Evolutionary conservation across 208 protist species (phyloP).

Genomic region (Angomonas deanei): DNA sequence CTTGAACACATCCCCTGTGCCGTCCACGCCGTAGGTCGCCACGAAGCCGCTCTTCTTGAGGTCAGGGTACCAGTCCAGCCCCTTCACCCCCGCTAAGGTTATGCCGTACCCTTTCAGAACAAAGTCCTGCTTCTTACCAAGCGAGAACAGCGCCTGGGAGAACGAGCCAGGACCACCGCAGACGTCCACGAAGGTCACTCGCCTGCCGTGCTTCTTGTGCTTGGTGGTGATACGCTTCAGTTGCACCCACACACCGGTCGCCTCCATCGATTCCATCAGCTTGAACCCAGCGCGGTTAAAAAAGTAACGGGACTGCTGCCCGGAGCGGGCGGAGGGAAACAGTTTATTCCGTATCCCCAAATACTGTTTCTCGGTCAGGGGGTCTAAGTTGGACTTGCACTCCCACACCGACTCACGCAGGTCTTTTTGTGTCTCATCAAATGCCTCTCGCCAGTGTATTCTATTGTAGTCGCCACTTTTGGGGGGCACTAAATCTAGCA

Average conservation of each 20-base stretch:
- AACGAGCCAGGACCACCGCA: constrained; percentile 90
- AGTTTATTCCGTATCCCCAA: constrained; percentile 41
- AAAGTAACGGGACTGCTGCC: constrained; percentile 31
- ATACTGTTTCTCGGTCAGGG: constrained; percentile 34
- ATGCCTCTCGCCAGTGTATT: constrained; percentile 70
- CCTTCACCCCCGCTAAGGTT: constrained; percentile 57
- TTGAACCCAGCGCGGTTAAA: constrained; percentile 90
- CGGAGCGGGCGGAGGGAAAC: constrained; percentile 63
- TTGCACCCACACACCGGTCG: constrained; percentile 57
- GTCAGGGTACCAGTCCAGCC: constrained; percentile 78
- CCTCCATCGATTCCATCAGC: constrained; percentile 83
- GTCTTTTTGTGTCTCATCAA: constrained; percentile 44
- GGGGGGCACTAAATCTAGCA: constrained; percentile 19
- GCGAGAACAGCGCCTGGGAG: constrained; percentile 64
- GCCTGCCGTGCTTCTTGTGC: background rate
- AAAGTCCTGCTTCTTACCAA: constrained; percentile 25
- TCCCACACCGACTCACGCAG: constrained; percentile 46
- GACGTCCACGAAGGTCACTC: constrained; percentile 76
- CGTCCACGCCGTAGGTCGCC: constrained; percentile 76
- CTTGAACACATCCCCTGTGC: constrained; percentile 79
- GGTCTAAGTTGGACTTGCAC: constrained; percentile 59
- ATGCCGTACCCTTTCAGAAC: constrained; percentile 76
- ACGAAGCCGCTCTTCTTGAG: constrained; percentile 51
- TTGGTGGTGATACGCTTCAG: constrained; percentile 15
- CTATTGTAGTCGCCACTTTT: constrained; percentile 10